phyloP scores from a whole-genome alignment of 2,329 filamentous ascomycete genomes.

The Ophiostoma ips region DNA sequence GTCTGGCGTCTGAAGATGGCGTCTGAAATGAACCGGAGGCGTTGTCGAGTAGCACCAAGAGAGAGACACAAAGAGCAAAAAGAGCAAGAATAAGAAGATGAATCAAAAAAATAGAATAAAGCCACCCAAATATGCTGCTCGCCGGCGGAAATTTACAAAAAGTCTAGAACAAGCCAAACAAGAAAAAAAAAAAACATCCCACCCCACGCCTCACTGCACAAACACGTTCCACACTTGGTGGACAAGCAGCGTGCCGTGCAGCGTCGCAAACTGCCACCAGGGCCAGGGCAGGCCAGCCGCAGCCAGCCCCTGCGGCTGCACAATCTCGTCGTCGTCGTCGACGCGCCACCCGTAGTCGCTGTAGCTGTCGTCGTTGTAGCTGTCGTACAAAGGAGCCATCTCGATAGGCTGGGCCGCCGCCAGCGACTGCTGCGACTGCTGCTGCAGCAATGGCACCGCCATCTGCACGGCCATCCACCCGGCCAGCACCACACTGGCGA shows the following conservation, averaged over 20 bases:
- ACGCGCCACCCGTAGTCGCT: background rate
- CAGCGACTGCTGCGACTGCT: no score
- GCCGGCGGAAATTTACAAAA: no score
- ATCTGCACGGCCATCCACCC: constrained; percentile 10
- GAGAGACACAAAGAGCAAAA: no score
- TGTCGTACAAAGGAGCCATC: no score
- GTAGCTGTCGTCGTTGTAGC: background rate
- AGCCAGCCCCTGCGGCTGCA: background rate
- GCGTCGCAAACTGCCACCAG: constrained; percentile 12
- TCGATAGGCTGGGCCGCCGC: background rate
- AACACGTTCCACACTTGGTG: constrained; percentile 11
- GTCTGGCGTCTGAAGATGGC: no score
- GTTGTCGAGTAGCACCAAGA: no score
- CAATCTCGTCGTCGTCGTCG: background rate
- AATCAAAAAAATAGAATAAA: no score
- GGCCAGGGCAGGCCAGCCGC: constrained; percentile 3
- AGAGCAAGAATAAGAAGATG: no score
- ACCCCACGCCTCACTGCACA: background rate
- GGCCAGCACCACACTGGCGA: constrained; percentile 6
- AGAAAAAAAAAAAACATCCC: no score
- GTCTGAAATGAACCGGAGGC: no score
- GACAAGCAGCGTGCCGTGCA: constrained; percentile 8
- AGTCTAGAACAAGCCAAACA: no score
- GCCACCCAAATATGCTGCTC: no score
- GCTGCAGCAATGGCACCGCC: background rate